Evolutionary conservation across 257 asterid genomes (phyloP).

Genomic region (Scutellaria barbata): DNA sequence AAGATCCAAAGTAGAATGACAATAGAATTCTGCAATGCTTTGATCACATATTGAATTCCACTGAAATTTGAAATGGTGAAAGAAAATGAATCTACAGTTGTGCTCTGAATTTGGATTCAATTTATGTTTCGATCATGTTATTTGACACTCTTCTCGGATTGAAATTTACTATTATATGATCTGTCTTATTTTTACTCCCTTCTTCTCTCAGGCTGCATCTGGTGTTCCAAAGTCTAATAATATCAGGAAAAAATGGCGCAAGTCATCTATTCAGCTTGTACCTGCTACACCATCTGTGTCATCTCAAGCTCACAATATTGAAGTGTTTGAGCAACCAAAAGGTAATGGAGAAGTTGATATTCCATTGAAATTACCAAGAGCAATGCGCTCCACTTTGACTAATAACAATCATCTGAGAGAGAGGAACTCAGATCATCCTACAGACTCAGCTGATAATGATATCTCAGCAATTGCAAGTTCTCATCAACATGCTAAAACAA

Average conservation of each 20-base stretch:
- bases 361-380: constrained; percentile 73
- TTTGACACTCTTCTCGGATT: not conserved
- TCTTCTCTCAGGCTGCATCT: constrained; percentile 58
- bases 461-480: constrained; percentile 51
- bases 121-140: not conserved
- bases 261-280: constrained; percentile 78
- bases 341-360: constrained; percentile 46
- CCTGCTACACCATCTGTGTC: constrained; percentile 59
- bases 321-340: constrained; percentile 51
- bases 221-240: constrained; percentile 59
- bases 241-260: constrained; percentile 78
- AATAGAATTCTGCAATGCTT: no score
- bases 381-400: constrained; percentile 61
- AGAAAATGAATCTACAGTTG: not conserved
- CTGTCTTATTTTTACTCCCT: not conserved
- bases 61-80: no score
- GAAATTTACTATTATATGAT: not conserved
- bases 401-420: constrained; percentile 67
- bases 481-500: constrained; percentile 40
- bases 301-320: constrained; percentile 45
- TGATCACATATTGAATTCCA: no score
- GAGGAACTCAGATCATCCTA: constrained; percentile 57
- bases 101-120: not conserved
- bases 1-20: no score
- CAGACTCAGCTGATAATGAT: constrained; percentile 45